Conservation (phyloP, 202 grass and related monocot species). For the Saccharum hybrid region DNA sequence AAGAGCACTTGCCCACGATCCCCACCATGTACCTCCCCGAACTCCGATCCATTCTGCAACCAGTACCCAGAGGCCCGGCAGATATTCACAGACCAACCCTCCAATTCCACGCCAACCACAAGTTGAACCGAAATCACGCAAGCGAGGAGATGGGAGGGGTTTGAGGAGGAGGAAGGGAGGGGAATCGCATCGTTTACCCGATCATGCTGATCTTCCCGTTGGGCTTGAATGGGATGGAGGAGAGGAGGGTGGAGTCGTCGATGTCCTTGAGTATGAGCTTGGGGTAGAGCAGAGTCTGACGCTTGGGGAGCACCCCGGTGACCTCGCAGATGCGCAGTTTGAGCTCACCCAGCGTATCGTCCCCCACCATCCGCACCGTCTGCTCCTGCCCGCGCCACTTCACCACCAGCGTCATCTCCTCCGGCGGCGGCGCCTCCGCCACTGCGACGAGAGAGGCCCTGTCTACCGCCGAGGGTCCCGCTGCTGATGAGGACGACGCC, state of each 20-base stretch:
- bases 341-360: conserved; percentile 88
- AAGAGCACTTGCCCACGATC: neutral
- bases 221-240: conserved; percentile 75
- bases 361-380: conserved; percentile 78
- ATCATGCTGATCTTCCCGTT: conserved; percentile 87
- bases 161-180: neutral
- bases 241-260: conserved; percentile 75
- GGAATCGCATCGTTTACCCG: conserved; percentile 55
- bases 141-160: neutral
- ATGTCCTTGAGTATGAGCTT: conserved; percentile 72
- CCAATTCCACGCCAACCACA: neutral
- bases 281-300: conserved; percentile 92
- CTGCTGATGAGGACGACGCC: conserved; percentile 42
- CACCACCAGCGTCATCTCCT: conserved; percentile 83
- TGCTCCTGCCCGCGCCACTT: conserved; percentile 85
- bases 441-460: conserved; percentile 38
- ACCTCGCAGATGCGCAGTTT: conserved; percentile 94
- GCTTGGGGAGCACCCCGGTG: conserved; percentile 87
- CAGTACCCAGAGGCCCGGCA: neutral
- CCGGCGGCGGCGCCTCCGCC: conserved; percentile 53
- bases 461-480: conserved; percentile 4
- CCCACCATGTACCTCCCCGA: neutral
- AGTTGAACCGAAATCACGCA: neutral
- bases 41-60: conserved; percentile 22
- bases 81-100: neutral